Evolutionary conservation across 768 basidiomycete genomes (phyloP).

Genomic region (Boletus eberwhitei): DNA sequence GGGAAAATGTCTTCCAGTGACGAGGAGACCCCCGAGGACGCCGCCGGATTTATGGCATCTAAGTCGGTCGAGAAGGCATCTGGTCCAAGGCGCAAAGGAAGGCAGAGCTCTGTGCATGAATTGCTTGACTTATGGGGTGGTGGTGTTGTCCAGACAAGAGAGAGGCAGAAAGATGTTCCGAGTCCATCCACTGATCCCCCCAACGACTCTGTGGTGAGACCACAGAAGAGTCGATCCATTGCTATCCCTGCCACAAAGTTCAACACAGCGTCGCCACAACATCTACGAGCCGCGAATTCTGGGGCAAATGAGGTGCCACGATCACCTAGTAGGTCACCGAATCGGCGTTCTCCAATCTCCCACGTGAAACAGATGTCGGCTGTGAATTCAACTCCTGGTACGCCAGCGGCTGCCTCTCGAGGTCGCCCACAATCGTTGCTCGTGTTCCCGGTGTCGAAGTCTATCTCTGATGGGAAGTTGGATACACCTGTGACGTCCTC

Average conservation of each 20-base stretch:
- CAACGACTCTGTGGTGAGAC: slow-evolving; percentile 13
- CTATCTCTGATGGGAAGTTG: slow-evolving; percentile 39
- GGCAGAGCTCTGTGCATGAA: slow-evolving; percentile 84
- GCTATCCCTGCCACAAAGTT: slow-evolving; percentile 18
- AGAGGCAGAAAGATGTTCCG: slow-evolving; percentile 35
- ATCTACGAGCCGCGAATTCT: slow-evolving; percentile 18
- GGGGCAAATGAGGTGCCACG: slow-evolving; percentile 18
- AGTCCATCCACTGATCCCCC: slow-evolving; percentile 17
- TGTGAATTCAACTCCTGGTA: slow-evolving; percentile 19
- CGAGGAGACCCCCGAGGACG: slow-evolving; percentile 54
- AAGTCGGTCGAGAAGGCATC: slow-evolving; percentile 23
- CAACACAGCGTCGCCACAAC: slow-evolving; percentile 25
- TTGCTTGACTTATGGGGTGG: slow-evolving; percentile 79
- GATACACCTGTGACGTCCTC: slow-evolving; percentile 32
- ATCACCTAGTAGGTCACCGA: slow-evolving; percentile 31
- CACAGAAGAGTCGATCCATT: slow-evolving; percentile 20
- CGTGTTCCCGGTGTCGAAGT: slow-evolving; percentile 50
- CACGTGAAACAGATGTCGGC: slow-evolving; percentile 33
- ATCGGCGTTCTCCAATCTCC: slow-evolving; percentile 24
- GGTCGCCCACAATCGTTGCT: slow-evolving; percentile 83
- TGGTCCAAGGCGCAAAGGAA: slow-evolving; percentile 37
- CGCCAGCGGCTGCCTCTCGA: slow-evolving; percentile 38
- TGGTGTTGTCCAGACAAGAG: slow-evolving; percentile 39
- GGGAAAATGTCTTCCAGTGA: slow-evolving; percentile 50
- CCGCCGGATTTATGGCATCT: slow-evolving; percentile 25